Base-by-base conservation (phyloP, 1,139 yeast species). In the Diutina ranongensis region DNA sequence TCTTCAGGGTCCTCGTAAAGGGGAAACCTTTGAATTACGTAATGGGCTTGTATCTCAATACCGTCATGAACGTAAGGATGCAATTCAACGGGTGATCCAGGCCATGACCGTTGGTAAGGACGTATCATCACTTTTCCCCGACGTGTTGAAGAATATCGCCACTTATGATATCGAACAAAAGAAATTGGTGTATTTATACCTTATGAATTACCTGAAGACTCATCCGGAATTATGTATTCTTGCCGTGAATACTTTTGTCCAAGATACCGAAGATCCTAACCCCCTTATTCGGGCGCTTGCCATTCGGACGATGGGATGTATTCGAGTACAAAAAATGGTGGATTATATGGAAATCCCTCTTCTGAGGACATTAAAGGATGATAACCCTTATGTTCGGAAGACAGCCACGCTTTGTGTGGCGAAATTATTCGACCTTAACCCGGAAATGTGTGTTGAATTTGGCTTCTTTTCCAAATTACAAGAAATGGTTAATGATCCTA, bases 51-150 rank as follows among this genome's bases (percentile, higher is more conserved):
- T 92, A 4, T 87, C 97, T 13, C 97, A 87, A 63, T 94, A 87
- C 63, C 94, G 96, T 40, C 82, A 78, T 54, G 97, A 94, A 55
- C 71, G 96, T 50, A 94, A 92, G 61, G 98, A 94, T 62, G 95
- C 98, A 25, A 94, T 94, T 54, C 95, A 89, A 64, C 73, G 96
- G 49, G 95, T 95, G 21, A 94, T 94, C 57, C 95, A 94, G 49
- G 97, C 97, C 50, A 94, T 94, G 99, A 94, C 98, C 0, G 78
- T 89, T 31, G 98, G 98, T n/a, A 94, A 94, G 60, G 98, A 94
- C 63, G 97, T 94, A 27, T 85, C 95, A 12, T 79, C 94, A 1
- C 71, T 94, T 50, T 94, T 94, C 55, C 98, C 99, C 1, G 97
- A 94, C 61, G 95, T 94, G 32, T 69, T 94, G 62, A 94, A 94